Percentiles rank a stretch among this genome's conserved stretches.
phyloP scores from a whole-genome alignment of 2,329 filamentous ascomycete species.

The Penicillium polonicum region DNA sequence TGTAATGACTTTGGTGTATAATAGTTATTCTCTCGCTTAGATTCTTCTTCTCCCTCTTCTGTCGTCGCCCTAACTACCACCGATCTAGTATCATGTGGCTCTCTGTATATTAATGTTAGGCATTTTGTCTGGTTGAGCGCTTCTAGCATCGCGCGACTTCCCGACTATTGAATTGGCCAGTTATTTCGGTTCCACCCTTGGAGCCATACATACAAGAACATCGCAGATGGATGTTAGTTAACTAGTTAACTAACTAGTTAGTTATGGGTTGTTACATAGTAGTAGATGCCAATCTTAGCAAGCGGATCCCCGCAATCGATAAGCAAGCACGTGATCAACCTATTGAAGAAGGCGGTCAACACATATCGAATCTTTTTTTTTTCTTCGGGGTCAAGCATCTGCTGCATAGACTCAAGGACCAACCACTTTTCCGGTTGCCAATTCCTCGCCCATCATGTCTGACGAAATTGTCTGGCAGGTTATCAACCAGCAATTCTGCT shows the following conservation, averaged over 20 bases:
- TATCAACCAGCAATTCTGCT: conserved; percentile 93
- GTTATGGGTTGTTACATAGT: background rate
- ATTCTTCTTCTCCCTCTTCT: background rate
- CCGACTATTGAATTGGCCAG: background rate
- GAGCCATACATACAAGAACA: background rate
- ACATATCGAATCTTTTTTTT: conserved; percentile 9
- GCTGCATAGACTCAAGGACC: background rate
- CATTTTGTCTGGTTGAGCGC: background rate
- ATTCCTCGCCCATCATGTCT: conserved; percentile 52
- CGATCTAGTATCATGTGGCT: background rate
- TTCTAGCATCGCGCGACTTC: background rate
- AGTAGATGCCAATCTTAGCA: background rate
- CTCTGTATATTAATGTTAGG: background rate
- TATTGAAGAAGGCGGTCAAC: conserved; percentile 2
- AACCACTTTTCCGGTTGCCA: conserved; percentile 8
- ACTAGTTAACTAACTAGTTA: too few relatives aligned
- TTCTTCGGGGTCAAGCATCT: conserved; percentile 5
- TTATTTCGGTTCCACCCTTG: background rate
- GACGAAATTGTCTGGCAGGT: conserved; percentile 98
- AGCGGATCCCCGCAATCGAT: conserved; percentile 27
- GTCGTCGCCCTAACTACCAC: background rate
- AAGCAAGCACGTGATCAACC: conserved; percentile 32
- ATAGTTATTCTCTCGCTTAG: conserved; percentile 4
- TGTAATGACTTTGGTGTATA: background rate
- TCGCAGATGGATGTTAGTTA: background rate